phyloP scores from a whole-genome alignment of 768 basidiomycete genomes.

The Mycena rebaudengoi region DNA sequence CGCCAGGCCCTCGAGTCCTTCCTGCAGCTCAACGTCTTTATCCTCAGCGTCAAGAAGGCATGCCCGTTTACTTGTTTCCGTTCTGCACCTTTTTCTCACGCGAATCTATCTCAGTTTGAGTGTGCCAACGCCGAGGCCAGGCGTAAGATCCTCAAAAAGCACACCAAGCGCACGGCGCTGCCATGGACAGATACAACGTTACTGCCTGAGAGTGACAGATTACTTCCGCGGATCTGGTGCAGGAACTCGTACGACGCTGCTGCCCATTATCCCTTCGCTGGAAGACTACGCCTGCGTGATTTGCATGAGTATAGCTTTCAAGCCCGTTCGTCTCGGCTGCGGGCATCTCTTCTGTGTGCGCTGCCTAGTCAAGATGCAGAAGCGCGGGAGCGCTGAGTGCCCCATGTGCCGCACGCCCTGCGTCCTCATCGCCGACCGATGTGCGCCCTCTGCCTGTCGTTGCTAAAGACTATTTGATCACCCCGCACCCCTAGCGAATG shows the following conservation, averaged over 20 bases:
- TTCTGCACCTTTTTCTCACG: not conserved
- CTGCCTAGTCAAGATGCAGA: constrained; percentile 93
- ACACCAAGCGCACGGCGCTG: constrained; percentile 87
- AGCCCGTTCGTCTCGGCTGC: constrained; percentile 85
- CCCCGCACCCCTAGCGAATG: constrained; percentile 79
- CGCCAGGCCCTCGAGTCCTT: constrained; percentile 72
- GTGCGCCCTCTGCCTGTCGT: constrained; percentile 53
- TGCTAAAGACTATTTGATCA: not conserved
- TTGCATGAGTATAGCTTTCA: constrained; percentile 91
- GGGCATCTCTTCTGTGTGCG: constrained; percentile 82
- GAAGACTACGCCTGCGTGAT: constrained; percentile 91
- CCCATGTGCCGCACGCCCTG: constrained; percentile 86
- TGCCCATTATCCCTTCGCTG: constrained; percentile 81
- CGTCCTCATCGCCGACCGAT: constrained; percentile 77
- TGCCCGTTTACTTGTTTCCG: constrained; percentile 3
- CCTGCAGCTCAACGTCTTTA: constrained; percentile 76
- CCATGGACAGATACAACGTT: constrained; percentile 47
- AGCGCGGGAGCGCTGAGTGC: constrained; percentile 75
- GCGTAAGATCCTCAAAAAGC: constrained; percentile 94
- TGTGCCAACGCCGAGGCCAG: constrained; percentile 88
- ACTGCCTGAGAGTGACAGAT: constrained; percentile 34
- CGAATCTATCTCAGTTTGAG: constrained; percentile 66
- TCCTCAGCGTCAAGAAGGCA: constrained; percentile 87
- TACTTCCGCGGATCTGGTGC: constrained; percentile 73
- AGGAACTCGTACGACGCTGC: constrained; percentile 81